Evolutionary conservation across 2,329 filamentous ascomycete genomes (phyloP).

Genomic region (Ophiosphaerella herpotricha): DNA sequence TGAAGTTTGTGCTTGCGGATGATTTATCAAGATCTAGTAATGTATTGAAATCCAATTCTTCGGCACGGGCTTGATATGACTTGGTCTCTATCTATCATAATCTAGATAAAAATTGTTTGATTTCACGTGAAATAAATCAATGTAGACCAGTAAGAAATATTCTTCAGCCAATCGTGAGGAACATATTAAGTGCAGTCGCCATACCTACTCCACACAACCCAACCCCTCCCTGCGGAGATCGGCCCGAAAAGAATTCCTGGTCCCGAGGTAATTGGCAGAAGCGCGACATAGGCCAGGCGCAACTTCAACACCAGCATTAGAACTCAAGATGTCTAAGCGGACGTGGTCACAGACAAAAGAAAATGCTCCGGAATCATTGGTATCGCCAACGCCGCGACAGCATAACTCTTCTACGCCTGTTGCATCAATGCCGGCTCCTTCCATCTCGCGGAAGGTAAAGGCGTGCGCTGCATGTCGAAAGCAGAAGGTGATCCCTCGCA

Average conservation of each 20-base stretch:
- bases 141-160: too few species aligned
- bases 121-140: too few species aligned
- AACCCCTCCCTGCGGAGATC: not conserved
- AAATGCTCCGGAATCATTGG: slow-evolving; percentile 7
- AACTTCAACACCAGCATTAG: not conserved
- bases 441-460: slow-evolving; percentile 41
- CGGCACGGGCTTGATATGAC: too few species aligned
- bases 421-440: slow-evolving; percentile 14
- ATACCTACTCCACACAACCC: not conserved
- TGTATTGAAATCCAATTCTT: too few species aligned
- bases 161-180: too few species aligned
- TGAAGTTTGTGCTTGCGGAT: too few species aligned
- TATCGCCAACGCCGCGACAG: slow-evolving; percentile 9
- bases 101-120: too few species aligned
- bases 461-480: slow-evolving; percentile 60
- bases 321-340: slow-evolving; percentile 13
- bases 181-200: too few species aligned
- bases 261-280: not conserved
- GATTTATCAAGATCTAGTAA: too few species aligned
- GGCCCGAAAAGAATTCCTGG: not conserved
- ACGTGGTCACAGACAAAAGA: slow-evolving; percentile 27
- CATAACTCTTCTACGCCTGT: not conserved
- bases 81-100: too few species aligned
- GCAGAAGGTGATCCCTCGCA: slow-evolving; percentile 47
- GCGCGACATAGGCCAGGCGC: not conserved